These are phyloP conservation scores for Zymoseptoria passerinii DNA, from an alignment of 2,329 filamentous ascomycete genomes.

Conservation along the genomic window DNA sequence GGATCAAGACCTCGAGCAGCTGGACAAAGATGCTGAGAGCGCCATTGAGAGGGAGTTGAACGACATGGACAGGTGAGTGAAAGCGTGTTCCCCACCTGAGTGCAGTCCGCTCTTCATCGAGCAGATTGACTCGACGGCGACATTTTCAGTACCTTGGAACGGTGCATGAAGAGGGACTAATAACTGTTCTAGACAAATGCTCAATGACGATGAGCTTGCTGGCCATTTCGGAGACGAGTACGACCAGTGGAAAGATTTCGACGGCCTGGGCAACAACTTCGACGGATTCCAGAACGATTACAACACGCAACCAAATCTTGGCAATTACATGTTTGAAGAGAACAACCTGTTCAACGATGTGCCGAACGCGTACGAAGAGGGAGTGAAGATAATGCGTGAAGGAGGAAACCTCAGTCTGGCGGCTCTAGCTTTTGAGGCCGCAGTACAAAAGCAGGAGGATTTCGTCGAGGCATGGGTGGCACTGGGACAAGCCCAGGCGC, in stretches of 20 bases:
- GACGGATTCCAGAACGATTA: conserved; percentile 28
- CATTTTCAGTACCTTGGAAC: conserved; percentile 81
- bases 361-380: conserved; percentile 82
- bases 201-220: conserved; percentile 54
- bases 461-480: conserved; percentile 92
- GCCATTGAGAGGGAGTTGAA: conserved; percentile 82
- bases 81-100: background rate
- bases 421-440: conserved; percentile 89
- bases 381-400: conserved; percentile 83
- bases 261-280: conserved; percentile 61
- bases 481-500: conserved; percentile 84
- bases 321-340: conserved; percentile 89
- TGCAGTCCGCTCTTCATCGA: conserved; percentile 11
- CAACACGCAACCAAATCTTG: conserved; percentile 46
- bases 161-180: conserved; percentile 68
- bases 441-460: conserved; percentile 77
- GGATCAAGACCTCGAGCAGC: conserved; percentile 39
- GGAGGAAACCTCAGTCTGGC: conserved; percentile 91
- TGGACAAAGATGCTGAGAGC: conserved; percentile 57
- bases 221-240: conserved; percentile 64
- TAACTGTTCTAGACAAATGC: conserved; percentile 54
- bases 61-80: conserved; percentile 74
- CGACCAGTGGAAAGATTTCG: conserved; percentile 72
- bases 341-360: conserved; percentile 82
- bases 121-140: conserved; percentile 59